phyloP scores from a whole-genome alignment of 2,329 filamentous ascomycete species.

The Seiridium cupressi region DNA sequence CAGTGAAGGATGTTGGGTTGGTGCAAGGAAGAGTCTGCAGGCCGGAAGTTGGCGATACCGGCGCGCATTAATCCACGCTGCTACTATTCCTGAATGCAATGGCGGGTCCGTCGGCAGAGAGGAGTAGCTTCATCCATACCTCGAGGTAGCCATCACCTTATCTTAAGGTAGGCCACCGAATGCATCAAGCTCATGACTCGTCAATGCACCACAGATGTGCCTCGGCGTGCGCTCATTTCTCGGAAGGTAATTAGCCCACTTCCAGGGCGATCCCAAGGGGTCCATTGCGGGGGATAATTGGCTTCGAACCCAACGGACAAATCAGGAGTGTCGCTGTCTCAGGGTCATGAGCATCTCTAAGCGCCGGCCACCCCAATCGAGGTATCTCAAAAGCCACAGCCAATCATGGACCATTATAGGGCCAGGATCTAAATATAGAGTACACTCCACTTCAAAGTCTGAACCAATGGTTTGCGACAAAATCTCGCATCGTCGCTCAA shows the following conservation, averaged over 20 bases:
- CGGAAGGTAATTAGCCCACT: conserved; percentile 7
- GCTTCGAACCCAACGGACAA: neutral
- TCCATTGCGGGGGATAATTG: neutral
- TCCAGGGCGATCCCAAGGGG: neutral
- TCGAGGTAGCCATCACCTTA: too few relatives aligned
- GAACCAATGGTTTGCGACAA: neutral
- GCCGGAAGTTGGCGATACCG: neutral
- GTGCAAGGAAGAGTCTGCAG: neutral
- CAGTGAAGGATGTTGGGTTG: too few relatives aligned
- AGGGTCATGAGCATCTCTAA: neutral
- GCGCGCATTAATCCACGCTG: neutral
- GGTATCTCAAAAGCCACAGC: neutral
- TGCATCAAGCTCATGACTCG: neutral
- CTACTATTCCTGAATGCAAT: neutral
- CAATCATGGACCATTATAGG: neutral
- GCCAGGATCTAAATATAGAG: conserved; percentile 8
- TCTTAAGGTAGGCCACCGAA: too few relatives aligned
- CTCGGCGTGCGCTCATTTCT: neutral
- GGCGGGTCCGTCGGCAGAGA: neutral
- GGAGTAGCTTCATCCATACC: neutral
- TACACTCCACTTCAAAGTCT: neutral
- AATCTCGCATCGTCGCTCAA: neutral
- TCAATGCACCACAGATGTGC: neutral
- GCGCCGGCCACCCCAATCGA: neutral
- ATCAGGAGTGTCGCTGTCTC: neutral